phyloP scores from a whole-genome alignment of 2,329 filamentous ascomycete genomes.

The Colletotrichum eremochloae region DNA sequence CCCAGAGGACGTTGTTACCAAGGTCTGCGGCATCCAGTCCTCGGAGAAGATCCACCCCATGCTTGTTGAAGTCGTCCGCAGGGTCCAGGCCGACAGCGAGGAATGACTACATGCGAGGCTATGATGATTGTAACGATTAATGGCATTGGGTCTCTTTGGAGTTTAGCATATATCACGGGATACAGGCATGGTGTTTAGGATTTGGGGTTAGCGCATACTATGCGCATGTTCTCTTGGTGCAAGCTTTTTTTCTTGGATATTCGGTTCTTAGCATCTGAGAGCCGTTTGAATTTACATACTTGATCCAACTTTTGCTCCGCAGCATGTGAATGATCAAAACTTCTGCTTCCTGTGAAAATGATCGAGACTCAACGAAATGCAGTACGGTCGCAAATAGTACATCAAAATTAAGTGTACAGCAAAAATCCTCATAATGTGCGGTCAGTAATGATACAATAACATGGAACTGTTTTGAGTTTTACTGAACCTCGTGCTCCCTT shows the following conservation, averaged over 20 bases:
- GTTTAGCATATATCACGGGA: constrained; percentile 36
- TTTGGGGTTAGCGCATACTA: not conserved
- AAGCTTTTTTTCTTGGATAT: not conserved
- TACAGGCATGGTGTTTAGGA: constrained; percentile 28
- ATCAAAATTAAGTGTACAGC: too few relatives aligned
- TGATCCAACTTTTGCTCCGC: not conserved
- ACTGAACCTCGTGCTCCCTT: accelerated
- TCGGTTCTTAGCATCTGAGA: too few relatives aligned
- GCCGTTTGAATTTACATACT: not conserved
- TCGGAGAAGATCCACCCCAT: constrained; percentile 82
- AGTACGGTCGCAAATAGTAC: too few relatives aligned
- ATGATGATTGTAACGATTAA: constrained; percentile 31
- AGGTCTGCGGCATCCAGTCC: constrained; percentile 85
- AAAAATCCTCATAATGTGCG: too few relatives aligned
- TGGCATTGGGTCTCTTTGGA: constrained; percentile 16
- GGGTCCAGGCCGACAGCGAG: constrained; percentile 78
- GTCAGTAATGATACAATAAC: not conserved
- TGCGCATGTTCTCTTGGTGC: not conserved
- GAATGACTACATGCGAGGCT: constrained; percentile 54
- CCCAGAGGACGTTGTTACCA: constrained; percentile 80
- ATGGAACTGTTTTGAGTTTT: not conserved
- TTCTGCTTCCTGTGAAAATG: too few relatives aligned
- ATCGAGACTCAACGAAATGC: too few relatives aligned
- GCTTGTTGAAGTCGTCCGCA: constrained; percentile 83
- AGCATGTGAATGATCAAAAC: too few relatives aligned